Evolutionary conservation across 176 grass and related monocot genomes (phyloP), one percentile per base, ranked within the genome.

Genomic region (Metroxylon sagu): DNA sequence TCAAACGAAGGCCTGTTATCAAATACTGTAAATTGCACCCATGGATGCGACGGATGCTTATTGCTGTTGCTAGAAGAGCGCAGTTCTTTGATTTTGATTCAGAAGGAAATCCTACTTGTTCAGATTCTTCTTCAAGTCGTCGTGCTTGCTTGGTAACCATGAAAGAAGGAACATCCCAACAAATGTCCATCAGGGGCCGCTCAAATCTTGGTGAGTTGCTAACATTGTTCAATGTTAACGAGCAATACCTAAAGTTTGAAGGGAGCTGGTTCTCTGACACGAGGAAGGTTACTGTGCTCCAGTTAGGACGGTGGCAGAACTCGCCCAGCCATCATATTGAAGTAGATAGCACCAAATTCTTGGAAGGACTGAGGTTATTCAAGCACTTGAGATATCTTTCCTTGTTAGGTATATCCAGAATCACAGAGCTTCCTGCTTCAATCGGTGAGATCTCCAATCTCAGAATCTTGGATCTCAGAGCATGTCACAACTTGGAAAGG

Each of bases 401-500:
- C 30, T 70, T 74, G 26, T 80, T 84, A 35, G 65, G 65, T n/a
- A 61, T 50, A 16, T 71, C 67, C 23, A 51, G 69, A 14, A 48
- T 71, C 2, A 57, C 58, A 17, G 29, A 23, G 26, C 85, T 95
- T 76, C 81, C 85, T 67, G 48, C 67, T 61, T 82, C 85, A 6
- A 80, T 88, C 59, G 71, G 56, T 25, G 56, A 61, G 16, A 67
- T 79, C 67, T 58, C 57, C 62, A 77, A 76, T 68, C 77, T 95
- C 49, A 75, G 29, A 43, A 81, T 87, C 30, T 53, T 94, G 18
- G 89, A 94, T 51, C 70, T 94, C 65, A 81, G 82, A 64, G 77
- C 89, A 52, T 94, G 89, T 79, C 89, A 94, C 66, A 94, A 94
- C 64, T 74, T 94, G 51, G 89, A 88, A 66, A 81, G 69, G 59